phyloP scores from a whole-genome alignment of 2,329 filamentous ascomycete genomes.

The Aureobasidium mangrovei region DNA sequence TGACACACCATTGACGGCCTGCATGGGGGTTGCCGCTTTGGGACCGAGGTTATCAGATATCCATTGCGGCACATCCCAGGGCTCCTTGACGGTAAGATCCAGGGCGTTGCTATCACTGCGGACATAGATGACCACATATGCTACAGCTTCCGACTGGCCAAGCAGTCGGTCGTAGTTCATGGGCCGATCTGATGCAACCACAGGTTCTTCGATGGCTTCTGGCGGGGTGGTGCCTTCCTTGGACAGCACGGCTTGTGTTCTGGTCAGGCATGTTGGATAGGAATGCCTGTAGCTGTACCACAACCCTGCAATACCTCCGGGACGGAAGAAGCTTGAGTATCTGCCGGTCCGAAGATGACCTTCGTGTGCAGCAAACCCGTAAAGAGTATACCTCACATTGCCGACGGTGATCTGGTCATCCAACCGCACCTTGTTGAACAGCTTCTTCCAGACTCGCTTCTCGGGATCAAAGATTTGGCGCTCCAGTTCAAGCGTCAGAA shows the following conservation, averaged over 20 bases:
- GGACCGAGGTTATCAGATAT: slow-evolving; percentile 25
- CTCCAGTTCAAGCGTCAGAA: slow-evolving; percentile 43
- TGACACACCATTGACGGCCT: not conserved
- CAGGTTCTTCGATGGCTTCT: slow-evolving; percentile 8
- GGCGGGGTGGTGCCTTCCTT: not conserved
- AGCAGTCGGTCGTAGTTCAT: slow-evolving; percentile 8
- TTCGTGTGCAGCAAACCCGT: slow-evolving; percentile 52
- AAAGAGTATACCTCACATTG: slow-evolving; percentile 45
- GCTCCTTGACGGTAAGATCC: slow-evolving; percentile 24
- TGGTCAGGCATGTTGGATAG: slow-evolving; percentile 41
- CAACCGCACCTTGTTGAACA: slow-evolving; percentile 47
- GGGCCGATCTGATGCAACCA: not conserved
- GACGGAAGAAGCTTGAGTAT: slow-evolving; percentile 53
- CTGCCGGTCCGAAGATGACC: slow-evolving; percentile 49
- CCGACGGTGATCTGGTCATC: slow-evolving; percentile 46
- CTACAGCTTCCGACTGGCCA: slow-evolving; percentile 35
- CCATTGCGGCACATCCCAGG: slow-evolving; percentile 38
- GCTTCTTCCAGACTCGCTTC: slow-evolving; percentile 48
- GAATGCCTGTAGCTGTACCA: slow-evolving; percentile 49
- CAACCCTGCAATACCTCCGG: slow-evolving; percentile 44
- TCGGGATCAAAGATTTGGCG: slow-evolving; percentile 48
- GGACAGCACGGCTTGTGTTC: slow-evolving; percentile 39
- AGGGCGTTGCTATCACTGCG: slow-evolving; percentile 37
- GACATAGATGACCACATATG: slow-evolving; percentile 49
- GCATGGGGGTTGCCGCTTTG: not conserved